Evolutionary conservation across 805 yeast species (phyloP), one percentile per base, ranked within the genome.

Genomic region (Ogataea henricii): DNA sequence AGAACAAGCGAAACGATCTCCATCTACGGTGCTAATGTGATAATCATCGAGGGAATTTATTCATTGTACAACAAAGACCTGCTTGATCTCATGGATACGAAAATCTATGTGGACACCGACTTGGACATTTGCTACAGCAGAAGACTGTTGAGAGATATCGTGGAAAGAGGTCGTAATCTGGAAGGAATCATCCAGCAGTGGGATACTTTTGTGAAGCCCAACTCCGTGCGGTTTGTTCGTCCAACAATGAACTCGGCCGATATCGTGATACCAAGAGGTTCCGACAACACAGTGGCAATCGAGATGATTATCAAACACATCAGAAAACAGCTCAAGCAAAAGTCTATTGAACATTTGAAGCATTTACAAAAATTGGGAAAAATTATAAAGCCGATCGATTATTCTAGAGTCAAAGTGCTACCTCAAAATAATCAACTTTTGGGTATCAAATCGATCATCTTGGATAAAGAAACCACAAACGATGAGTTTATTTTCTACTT

Each of bases 11-110:
- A 85, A 60, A 74, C 75, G n/a, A 72, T 84, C 41, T 83, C 91
- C 3, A 81, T 94, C 16, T 91, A 90, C 60, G 98, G 97, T 1
- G 97, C 97, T 13, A 90, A 90, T 63, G 96, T 94, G 17, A 87
- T 94, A 45, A 85, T 94, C 5, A 71, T 94, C 32, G 99, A 94
- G 66, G 99, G 99, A 1, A 82, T 94, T 3, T 89, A 87, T 63
- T 89, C 96, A 0, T 67, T 94, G 37, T 82, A 84, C 52, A 89
- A 86, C 62, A 74, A 76, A 40, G 76, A 90, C 35, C 67, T 94
- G 14, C 67, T 85, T 45, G 85, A 79, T 10, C 60, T 90, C 59
- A 86, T 91, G 85, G 96, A 92, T 59, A 73, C 89, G 49, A 92
- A 87, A 66, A 80, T 92, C 16, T 94, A 82, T 64, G 97, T 94